These are phyloP conservation scores for Cryptococcus amylolentus DNA, from an alignment of 1,284 basidiomycete genomes.

Conservation along the genomic window DNA sequence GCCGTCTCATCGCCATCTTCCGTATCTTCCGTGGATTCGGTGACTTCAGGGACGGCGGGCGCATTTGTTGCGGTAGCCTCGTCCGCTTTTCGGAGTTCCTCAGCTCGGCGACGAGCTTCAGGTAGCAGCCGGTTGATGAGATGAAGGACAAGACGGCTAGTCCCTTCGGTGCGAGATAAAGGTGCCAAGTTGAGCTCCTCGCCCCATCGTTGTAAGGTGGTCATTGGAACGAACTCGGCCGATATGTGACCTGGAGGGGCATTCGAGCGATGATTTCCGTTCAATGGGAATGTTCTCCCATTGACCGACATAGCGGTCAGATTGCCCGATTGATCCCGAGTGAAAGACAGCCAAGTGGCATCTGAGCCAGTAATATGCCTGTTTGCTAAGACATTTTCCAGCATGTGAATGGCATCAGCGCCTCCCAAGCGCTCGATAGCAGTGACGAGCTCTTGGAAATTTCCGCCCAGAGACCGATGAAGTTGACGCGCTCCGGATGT, in stretches of 20 bases:
- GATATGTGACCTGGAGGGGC: constrained; percentile 11
- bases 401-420: constrained; percentile 72
- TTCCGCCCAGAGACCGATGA: constrained; percentile 51
- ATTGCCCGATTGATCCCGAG: constrained; percentile 25
- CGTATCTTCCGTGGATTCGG: too few relatives aligned
- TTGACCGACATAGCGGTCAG: constrained; percentile 33
- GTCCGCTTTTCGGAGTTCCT: constrained; percentile 35
- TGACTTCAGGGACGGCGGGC: too few relatives aligned
- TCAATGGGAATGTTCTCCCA: constrained; percentile 50
- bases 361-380: constrained; percentile 23
- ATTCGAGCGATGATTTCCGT: constrained; percentile 20
- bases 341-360: constrained; percentile 34
- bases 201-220: constrained; percentile 81
- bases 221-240: constrained; percentile 60
- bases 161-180: constrained; percentile 68
- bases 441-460: constrained; percentile 52
- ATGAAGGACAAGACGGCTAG: constrained; percentile 70
- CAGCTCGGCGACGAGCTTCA: constrained; percentile 57
- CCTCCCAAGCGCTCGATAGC: constrained; percentile 80
- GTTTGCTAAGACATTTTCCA: constrained; percentile 64
- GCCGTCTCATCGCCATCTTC: too few relatives aligned
- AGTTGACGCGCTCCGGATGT: constrained; percentile 36
- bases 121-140: constrained; percentile 77
- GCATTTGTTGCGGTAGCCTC: too few relatives aligned
- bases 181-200: constrained; percentile 80